A percentile compares a stretch with the other conserved stretches of the same genome.
These are phyloP conservation scores for Corymbia maculata DNA, from an alignment of 345 rosid species.

Conservation along the genomic window DNA sequence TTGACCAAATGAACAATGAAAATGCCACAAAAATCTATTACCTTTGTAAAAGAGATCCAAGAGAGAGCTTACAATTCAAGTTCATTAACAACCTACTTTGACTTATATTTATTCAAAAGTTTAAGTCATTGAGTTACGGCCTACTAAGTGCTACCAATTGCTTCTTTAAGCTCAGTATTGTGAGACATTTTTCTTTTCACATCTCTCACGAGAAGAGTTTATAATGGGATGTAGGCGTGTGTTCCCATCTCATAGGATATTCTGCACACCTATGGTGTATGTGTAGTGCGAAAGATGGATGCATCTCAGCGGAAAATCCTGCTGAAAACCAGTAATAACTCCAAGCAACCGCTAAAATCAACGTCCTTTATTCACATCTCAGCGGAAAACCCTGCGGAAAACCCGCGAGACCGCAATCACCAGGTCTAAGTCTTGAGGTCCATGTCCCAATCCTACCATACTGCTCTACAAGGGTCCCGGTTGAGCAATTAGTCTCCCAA, in stretches of 20 bases:
- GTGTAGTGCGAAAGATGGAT: rapidly evolving
- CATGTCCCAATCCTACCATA: rapidly evolving
- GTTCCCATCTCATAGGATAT: not conserved
- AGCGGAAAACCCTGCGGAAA: not conserved
- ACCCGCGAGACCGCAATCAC: rapidly evolving
- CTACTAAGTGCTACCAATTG: not conserved
- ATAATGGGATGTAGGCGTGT: not conserved
- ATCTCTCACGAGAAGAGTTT: rapidly evolving
- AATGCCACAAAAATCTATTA: not conserved
- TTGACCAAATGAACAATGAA: not conserved
- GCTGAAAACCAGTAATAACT: not conserved
- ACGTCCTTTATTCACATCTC: not conserved
- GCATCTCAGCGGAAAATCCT: too few species aligned
- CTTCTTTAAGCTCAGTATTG: not conserved
- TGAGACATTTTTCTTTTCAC: not conserved
- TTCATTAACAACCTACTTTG: rapidly evolving
- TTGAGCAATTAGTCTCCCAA: not conserved
- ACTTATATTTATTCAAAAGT: not conserved
- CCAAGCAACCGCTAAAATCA: not conserved
- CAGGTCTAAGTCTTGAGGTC: rapidly evolving
- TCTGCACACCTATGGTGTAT: not conserved
- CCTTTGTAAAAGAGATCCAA: not conserved
- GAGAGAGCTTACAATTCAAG: not conserved
- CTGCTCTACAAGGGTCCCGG: not conserved
- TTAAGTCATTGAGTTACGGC: not conserved